These are phyloP conservation scores for Lentinula lateritia DNA, from an alignment of 768 basidiomycete genomes.

Conservation along the genomic window DNA sequence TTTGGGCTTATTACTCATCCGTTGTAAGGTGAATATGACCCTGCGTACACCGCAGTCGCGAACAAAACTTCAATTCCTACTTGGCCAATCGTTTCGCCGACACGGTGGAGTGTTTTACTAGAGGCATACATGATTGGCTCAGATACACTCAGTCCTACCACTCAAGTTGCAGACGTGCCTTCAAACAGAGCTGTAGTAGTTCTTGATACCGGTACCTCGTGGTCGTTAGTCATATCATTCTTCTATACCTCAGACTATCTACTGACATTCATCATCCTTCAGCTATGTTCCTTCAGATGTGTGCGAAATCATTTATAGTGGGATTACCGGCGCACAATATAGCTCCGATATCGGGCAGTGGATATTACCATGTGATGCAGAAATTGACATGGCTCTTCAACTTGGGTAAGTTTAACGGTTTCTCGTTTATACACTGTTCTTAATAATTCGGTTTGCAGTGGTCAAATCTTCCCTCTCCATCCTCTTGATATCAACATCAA, in stretches of 20 bases:
- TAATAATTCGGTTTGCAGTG: slow-evolving; percentile 33
- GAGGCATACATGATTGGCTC: slow-evolving; percentile 65
- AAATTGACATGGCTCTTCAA: slow-evolving; percentile 77
- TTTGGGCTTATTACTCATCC: background rate
- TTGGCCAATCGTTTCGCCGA: slow-evolving; percentile 60
- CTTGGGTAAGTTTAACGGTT: slow-evolving; percentile 49
- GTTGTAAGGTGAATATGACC: slow-evolving; percentile 58
- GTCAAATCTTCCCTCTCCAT: slow-evolving; percentile 72
- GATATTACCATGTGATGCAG: slow-evolving; percentile 67
- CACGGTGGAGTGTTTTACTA: slow-evolving; percentile 71
- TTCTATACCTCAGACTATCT: background rate
- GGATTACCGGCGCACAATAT: slow-evolving; percentile 57
- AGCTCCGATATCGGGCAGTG: slow-evolving; percentile 52
- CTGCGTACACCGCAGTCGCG: slow-evolving; percentile 54
- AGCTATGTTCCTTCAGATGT: slow-evolving; percentile 69
- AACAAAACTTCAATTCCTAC: slow-evolving; percentile 60
- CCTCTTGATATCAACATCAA: slow-evolving; percentile 68
- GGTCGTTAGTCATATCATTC: slow-evolving; percentile 43
- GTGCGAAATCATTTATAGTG: slow-evolving; percentile 64
- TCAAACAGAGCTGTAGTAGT: slow-evolving; percentile 67
- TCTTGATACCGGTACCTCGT: slow-evolving; percentile 80
- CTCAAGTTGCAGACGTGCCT: slow-evolving; percentile 51
- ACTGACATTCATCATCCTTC: slow-evolving; percentile 1
- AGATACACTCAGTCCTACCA: slow-evolving; percentile 46
- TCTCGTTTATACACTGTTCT: background rate